Evolutionary conservation across 371 early-diverging fungal species (phyloP).

Genomic region (Circinella minor): DNA sequence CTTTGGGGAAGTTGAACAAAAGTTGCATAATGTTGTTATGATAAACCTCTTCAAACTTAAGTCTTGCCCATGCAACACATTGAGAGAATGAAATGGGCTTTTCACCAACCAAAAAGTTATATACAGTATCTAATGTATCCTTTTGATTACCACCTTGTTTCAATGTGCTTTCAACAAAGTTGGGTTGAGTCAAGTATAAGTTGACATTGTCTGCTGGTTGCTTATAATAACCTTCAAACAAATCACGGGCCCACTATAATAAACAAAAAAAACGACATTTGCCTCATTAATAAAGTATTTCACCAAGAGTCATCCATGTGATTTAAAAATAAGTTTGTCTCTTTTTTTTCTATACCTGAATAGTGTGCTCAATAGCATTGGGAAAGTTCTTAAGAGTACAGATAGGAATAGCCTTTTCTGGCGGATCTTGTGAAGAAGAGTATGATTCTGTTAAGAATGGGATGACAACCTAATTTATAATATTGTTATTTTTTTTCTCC

Average conservation of each 20-base stretch:
- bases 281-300: too few species aligned
- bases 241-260: slow-evolving; percentile 92
- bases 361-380: slow-evolving; percentile 99
- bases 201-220: slow-evolving; percentile 94
- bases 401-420: slow-evolving; percentile 98
- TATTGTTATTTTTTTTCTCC: neutral
- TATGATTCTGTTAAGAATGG: slow-evolving; percentile 98
- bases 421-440: slow-evolving; percentile 98
- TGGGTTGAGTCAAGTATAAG: slow-evolving; percentile 83
- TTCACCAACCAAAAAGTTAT: slow-evolving; percentile 73
- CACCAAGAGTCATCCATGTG: too few species aligned
- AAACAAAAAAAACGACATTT: too few species aligned
- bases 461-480: slow-evolving; percentile 70
- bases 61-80: slow-evolving; percentile 93
- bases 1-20: slow-evolving; percentile 94
- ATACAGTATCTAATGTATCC: slow-evolving; percentile 75
- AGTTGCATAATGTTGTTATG: slow-evolving; percentile 94
- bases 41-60: slow-evolving; percentile 92
- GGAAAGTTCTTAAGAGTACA: slow-evolving; percentile 99
- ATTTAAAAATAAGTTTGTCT: neutral
- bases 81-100: slow-evolving; percentile 88
- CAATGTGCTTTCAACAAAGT: slow-evolving; percentile 78
- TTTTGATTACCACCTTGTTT: slow-evolving; percentile 84
- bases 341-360: slow-evolving; percentile 64
- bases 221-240: slow-evolving; percentile 96